Percentiles rank a stretch among this genome's conserved stretches.
Evolutionary conservation across 2,329 filamentous ascomycete species (phyloP).

Genomic region (Sclerotinia subarctica): DNA sequence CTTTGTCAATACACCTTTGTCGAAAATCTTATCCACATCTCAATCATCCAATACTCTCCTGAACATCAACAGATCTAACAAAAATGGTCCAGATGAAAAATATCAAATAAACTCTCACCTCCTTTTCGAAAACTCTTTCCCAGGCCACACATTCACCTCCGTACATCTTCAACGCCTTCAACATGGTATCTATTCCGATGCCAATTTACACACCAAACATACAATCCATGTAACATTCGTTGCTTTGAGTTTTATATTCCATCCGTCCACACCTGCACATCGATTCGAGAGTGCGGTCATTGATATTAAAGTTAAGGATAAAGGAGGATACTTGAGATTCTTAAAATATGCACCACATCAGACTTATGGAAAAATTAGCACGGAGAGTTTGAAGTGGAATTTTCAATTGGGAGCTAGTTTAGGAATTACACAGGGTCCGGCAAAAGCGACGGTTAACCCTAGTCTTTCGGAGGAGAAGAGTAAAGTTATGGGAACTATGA

Average conservation of each 20-base stretch:
- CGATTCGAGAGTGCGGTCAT: conserved; percentile 10
- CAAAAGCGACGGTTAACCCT: conserved; percentile 22
- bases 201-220: conserved; percentile 43
- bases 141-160: conserved; percentile 48
- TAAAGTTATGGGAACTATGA: conserved; percentile 29
- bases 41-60: not conserved
- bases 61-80: conserved; percentile 18
- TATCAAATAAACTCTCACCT: conserved; percentile 41
- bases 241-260: conserved; percentile 49
- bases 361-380: conserved; percentile 40
- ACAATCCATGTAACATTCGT: conserved; percentile 48
- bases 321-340: conserved; percentile 35
- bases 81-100: conserved; percentile 28
- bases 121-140: conserved; percentile 48
- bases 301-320: conserved; percentile 30
- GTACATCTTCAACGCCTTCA: conserved; percentile 50
- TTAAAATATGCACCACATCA: conserved; percentile 50
- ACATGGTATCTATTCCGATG: conserved; percentile 46
- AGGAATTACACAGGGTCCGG: conserved; percentile 45
- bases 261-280: conserved; percentile 36
- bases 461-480: conserved; percentile 27
- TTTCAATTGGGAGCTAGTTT: conserved; percentile 37
- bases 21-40: not conserved
- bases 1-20: not conserved
- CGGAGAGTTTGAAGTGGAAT: conserved; percentile 30